phyloP scores from a whole-genome alignment of 495 filamentous ascomycete genomes.

The Extremus antarcticus region DNA sequence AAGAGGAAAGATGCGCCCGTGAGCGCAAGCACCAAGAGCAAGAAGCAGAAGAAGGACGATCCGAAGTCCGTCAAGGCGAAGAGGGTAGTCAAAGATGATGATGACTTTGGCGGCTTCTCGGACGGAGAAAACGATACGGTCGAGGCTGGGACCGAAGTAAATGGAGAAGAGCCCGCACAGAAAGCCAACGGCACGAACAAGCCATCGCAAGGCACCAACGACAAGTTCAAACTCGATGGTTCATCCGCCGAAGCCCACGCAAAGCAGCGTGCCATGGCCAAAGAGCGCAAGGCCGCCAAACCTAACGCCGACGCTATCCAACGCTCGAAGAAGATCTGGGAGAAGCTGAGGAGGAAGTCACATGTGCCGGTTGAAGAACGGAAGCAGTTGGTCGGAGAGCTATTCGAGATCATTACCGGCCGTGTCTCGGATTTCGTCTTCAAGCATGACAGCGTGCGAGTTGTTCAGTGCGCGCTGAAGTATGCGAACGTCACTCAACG shows the following conservation, averaged over 20 bases:
- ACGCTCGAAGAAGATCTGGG: conserved; percentile 95
- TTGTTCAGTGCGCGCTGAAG: conserved; percentile 92
- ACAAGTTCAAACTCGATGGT: conserved; percentile 16
- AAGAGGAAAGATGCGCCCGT: conserved; percentile 19
- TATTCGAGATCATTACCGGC: conserved; percentile 83
- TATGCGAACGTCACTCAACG: conserved; percentile 78
- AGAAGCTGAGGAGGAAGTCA: conserved; percentile 80
- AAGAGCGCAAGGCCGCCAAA: conserved; percentile 84
- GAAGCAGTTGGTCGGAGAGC: conserved; percentile 72
- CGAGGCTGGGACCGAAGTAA: neutral
- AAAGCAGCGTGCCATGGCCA: conserved; percentile 79
- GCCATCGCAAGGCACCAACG: neutral
- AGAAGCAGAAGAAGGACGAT: conserved; percentile 19
- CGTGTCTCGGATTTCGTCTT: conserved; percentile 89
- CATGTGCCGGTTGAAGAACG: conserved; percentile 79
- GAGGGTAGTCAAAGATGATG: conserved; percentile 4
- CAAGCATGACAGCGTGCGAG: conserved; percentile 93
- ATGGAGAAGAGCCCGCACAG: neutral
- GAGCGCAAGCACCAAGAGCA: neutral
- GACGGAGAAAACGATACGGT: neutral
- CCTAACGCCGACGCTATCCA: conserved; percentile 80
- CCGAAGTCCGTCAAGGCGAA: neutral
- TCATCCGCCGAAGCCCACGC: conserved; percentile 58
- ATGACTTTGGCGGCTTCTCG: conserved; percentile 12
- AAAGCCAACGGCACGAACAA: neutral